Base-by-base conservation (phyloP, 2,329 filamentous ascomycete species). In the Monosporascus ibericus region DNA sequence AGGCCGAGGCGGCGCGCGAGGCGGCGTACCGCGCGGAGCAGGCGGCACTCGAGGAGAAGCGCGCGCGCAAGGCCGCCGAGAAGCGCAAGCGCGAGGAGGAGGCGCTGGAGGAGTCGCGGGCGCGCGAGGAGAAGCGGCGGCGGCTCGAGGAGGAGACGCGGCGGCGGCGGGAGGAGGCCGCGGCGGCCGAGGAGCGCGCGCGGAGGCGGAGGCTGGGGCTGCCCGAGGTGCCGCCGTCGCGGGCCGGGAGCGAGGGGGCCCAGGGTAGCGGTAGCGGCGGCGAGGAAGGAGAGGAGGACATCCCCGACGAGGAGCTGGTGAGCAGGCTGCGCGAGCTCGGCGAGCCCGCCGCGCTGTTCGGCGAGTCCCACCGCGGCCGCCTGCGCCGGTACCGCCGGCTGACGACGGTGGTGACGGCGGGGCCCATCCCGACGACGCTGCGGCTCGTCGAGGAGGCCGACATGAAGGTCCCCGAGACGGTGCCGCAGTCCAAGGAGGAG, bases 1-100 rank as follows among this genome's bases (percentile, higher is more conserved):
- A 99, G 60, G 69, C 90, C 60, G 94, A 99, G 77, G 87, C 88
- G 50, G 84, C 88, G 63, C 86, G 94, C 50, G 77, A 88, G 65
- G 86, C 85, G 39, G 83, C 85, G 55, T 99, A 99, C 73, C 75
- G 84, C 2, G 86, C 87, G 15, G 90, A 95, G 63, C 92, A 97
- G 69, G 82, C 84, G 58, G 81, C 81, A 4, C 75, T 90, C 49
- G 88, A 91, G 60, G 78, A 77, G 39, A 85, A 89, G 64, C 88
- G 89, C 27, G 76, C 84, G 54, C 82, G 86, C 55, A 85, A 84
- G 58, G 75, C 82, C 1, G 79, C 81, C 1, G 85, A 87, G 61
- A 97, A 97, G 73, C 88, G 92, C 60, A 94, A 95, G 70, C 81
- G 84, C 24, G 92, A 97, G 50, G 92, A 96, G 37, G 92, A 96